phyloP scores from a whole-genome alignment of 208 protist species.

The Leishmania martiniquensis region DNA sequence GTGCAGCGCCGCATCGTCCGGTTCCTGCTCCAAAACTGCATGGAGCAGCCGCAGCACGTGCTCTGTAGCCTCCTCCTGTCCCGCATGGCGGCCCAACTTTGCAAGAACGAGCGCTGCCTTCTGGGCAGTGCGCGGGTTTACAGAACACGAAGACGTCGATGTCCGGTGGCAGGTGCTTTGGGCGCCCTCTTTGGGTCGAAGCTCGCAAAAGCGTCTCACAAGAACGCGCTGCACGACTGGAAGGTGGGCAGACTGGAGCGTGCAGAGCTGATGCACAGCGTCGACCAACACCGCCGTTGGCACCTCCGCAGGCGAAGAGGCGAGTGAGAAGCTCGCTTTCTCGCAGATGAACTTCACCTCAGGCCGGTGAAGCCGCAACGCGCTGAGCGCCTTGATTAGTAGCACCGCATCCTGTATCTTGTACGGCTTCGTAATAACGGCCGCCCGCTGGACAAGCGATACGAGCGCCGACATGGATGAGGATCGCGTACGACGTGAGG shows the following conservation, averaged over 20 bases:
- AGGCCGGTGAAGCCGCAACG: conserved; percentile 40
- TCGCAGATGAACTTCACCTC: conserved; percentile 52
- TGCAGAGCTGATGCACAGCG: conserved; percentile 42
- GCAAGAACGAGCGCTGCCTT: conserved; percentile 63
- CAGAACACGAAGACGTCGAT: neutral
- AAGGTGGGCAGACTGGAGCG: conserved; percentile 43
- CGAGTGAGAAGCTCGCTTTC: conserved; percentile 63
- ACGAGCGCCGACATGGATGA: conserved; percentile 12
- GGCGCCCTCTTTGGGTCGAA: conserved; percentile 2
- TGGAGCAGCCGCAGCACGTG: conserved; percentile 48
- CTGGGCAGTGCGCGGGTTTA: conserved; percentile 40
- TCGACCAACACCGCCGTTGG: conserved; percentile 45
- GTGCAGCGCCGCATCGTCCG: conserved; percentile 40
- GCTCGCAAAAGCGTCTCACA: conserved; percentile 48
- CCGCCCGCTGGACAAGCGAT: conserved; percentile 47
- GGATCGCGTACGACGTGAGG: neutral
- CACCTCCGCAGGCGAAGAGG: conserved; percentile 39
- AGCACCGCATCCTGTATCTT: conserved; percentile 66
- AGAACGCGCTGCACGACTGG: conserved; percentile 54
- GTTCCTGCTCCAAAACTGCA: neutral
- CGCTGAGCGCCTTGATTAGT: conserved; percentile 48
- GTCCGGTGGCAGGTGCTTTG: neutral
- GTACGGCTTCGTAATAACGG: conserved; percentile 40
- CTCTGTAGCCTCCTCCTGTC: conserved; percentile 18
- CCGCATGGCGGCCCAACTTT: conserved; percentile 40